Evolutionary conservation across 768 basidiomycete genomes (phyloP), one percentile per base, ranked within the genome.

Genomic region (Candolleomyces efflorescens): DNA sequence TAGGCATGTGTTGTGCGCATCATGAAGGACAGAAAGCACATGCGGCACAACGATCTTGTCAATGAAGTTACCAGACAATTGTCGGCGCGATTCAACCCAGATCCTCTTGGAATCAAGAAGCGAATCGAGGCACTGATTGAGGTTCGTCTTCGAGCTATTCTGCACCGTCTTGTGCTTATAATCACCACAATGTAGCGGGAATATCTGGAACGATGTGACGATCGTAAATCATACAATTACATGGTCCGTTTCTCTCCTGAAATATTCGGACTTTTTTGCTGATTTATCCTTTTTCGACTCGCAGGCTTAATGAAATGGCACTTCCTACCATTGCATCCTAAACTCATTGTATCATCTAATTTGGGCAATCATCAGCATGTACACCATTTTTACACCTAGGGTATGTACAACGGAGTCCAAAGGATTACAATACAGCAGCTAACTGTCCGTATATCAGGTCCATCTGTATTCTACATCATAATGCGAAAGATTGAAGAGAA

Each of bases 1-100:
- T 49, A 99, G 95, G 97, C 97, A 1, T 98, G 93, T 67, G 89
- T 98, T 61, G 97, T 99, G 23, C 87, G 97, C 32, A 86, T 98
- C 26, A 98, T 99, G 96, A 98, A 98, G 74, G 88, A 93, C 68
- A 78, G 94, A 55, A 98, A 98, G 68, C 82, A 83, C 54, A 87
- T 98, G 85, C 74, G 79, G 5, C 93, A 98, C 66, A 92, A 85
- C 59, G 92, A 94, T 56, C 81, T 99, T 13, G 78, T 98, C 59
- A 89, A 87, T 63, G 95, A 98, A 71, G 93, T 94, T 36, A 92
- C 92, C 46, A 83, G 85, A 20, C 96, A 98, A 64, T 73, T 99
- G 3, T 78, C 90, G 18, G 77, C 77, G 57, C 85, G 96, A 3
- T 99, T 98, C 79, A 82, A 82, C 50, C 96, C 96, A 0, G 87